Base-by-base conservation (phyloP, 257 asterid genomes). In the Solanum okadae region DNA sequence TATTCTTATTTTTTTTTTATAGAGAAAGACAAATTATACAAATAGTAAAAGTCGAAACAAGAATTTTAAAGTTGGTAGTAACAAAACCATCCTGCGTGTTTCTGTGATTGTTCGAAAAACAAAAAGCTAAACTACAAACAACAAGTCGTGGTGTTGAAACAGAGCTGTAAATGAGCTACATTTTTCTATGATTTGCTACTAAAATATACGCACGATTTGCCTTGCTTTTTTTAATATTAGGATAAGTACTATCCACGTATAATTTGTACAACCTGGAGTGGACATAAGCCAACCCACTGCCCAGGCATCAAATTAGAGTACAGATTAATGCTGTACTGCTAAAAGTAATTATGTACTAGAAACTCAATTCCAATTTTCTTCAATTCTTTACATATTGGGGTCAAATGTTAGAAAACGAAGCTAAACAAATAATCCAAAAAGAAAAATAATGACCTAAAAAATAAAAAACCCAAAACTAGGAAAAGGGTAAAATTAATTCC, bases 181-280 rank as follows among this genome's bases (percentile, higher is more conserved):
- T 29, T 29, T 46, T 29, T 9, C 27, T 82, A 49, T 82, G 42
- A 46, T 29, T 16, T 31, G 22, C 70, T 11, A 81, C 67, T 29
- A 46, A 81, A 61, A 81, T 49, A 81, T 16, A 82, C 34, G 86
- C 86, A 82, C 86, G 70, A 82, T 82, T 49, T 82, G 86, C 86
- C 44, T 82, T 49, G 11, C 10, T 18, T 44, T 44, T 49, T 82
- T 82, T 18, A 82, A 82, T 46, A 46, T 16, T 37, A 49, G 44
- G 86, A 49, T 49, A 49, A 82, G 86, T 82, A 82, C 13, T 46
- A 20, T 31, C 70, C 86, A 82, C 86, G 70, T 49, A 49, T 18
- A 82, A 82, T 38, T 49, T 82, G 86, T 49, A 82, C 86, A 82
- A 82, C 86, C 86, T 49, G 86, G 70, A 82, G 27, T 82, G 86